Evolutionary conservation across 2,329 filamentous ascomycete genomes (phyloP).

Genomic region (Fusarium incarnatum): DNA sequence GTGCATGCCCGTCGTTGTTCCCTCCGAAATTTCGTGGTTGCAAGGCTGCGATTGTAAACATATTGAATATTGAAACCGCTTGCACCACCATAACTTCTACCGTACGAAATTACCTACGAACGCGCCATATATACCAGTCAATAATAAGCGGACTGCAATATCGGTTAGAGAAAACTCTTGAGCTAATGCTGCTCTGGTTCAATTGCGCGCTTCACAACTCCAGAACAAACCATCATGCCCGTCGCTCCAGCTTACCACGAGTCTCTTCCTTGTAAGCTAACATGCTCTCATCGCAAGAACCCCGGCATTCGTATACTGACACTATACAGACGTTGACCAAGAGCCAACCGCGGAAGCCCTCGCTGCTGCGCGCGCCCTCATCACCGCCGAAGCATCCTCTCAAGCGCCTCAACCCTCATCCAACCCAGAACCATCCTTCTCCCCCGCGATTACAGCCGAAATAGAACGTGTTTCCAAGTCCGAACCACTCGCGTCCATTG

Average conservation of each 20-base stretch:
- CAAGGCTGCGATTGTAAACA: conserved; percentile 15
- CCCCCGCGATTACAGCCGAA: conserved; percentile 74
- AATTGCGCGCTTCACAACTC: conserved; percentile 8
- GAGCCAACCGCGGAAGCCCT: conserved; percentile 74
- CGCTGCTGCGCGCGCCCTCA: conserved; percentile 74
- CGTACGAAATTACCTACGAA: not conserved
- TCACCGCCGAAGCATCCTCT: conserved; percentile 71
- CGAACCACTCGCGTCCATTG: conserved; percentile 63
- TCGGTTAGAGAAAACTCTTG: too few relatives aligned
- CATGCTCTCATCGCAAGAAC: not conserved
- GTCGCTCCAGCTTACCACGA: conserved; percentile 69
- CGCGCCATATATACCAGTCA: not conserved
- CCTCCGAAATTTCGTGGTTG: conserved; percentile 17
- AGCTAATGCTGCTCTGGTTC: not conserved
- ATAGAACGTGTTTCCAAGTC: conserved; percentile 70
- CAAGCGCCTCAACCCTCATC: conserved; percentile 63
- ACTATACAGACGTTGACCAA: conserved; percentile 78
- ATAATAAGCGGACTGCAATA: not conserved
- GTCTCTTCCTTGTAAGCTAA: conserved; percentile 78
- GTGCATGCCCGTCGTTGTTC: conserved; percentile 13
- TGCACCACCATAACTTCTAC: not conserved
- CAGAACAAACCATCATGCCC: conserved; percentile 41
- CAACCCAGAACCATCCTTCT: conserved; percentile 67
- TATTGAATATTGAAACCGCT: not conserved
- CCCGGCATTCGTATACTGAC: conserved; percentile 26